A percentile compares a stretch with the other conserved stretches of the same genome.
Conservation (phyloP, 2,329 filamentous ascomycete species). For the Botrytis elliptica region DNA sequence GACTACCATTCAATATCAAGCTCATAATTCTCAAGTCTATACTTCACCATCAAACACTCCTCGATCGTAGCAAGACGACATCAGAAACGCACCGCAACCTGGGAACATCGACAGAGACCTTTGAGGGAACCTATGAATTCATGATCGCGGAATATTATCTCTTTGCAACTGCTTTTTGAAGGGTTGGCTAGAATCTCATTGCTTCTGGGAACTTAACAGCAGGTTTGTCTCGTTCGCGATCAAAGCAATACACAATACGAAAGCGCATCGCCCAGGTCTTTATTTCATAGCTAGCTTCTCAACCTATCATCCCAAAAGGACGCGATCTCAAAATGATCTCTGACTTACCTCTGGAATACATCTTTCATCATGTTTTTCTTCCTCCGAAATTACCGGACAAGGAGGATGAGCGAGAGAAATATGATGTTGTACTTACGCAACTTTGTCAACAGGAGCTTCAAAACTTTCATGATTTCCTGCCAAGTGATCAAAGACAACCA, state of each 20-base stretch:
- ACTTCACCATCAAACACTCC: background rate
- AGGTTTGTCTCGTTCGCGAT: too few relatives aligned
- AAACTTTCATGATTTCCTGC: background rate
- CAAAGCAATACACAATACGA: too few relatives aligned
- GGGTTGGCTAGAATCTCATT: background rate
- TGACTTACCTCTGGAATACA: slow-evolving; percentile 31
- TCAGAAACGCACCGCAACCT: background rate
- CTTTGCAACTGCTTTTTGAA: background rate
- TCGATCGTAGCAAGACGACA: background rate
- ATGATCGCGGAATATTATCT: background rate
- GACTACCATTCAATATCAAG: background rate
- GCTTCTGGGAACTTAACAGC: background rate
- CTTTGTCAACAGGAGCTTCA: slow-evolving; percentile 9
- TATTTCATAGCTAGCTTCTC: background rate
- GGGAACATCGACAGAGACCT: background rate
- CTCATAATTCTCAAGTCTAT: background rate
- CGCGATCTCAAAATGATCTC: background rate
- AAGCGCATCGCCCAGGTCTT: too few relatives aligned
- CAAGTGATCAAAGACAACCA: background rate
- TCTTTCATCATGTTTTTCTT: slow-evolving; percentile 50
- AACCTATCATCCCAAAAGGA: too few relatives aligned
- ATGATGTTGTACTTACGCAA: slow-evolving; percentile 23
- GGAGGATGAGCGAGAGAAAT: slow-evolving; percentile 30
- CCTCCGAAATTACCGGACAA: slow-evolving; percentile 48
- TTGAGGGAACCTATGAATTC: too few relatives aligned